Conservation (phyloP, 345 rosid genomes). For the Toxicodendron radicans region DNA sequence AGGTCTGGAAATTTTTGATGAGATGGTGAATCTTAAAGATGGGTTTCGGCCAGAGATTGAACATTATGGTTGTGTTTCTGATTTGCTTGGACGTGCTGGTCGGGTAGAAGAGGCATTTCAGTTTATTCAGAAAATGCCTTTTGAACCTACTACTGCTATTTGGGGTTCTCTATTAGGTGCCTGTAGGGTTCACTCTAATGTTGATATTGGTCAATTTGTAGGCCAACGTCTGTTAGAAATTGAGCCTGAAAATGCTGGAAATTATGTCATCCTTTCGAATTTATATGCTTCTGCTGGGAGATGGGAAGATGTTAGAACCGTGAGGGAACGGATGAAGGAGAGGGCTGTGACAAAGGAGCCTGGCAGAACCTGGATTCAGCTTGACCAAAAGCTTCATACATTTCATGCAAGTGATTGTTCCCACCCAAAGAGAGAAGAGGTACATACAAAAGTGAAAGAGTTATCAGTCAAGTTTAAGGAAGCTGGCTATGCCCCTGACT, state of each 20-base stretch:
- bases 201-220: slow-evolving; percentile 64
- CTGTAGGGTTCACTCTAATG: slow-evolving; percentile 73
- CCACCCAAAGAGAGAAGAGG: slow-evolving; percentile 79
- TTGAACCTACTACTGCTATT: slow-evolving; percentile 71
- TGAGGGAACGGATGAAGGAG: slow-evolving; percentile 66
- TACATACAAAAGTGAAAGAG: slow-evolving; percentile 51
- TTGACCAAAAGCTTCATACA: slow-evolving; percentile 64
- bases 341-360: slow-evolving; percentile 82
- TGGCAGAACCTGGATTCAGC: slow-evolving; percentile 85
- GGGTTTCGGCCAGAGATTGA: slow-evolving; percentile 56
- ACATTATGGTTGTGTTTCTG: slow-evolving; percentile 87
- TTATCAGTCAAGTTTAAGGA: slow-evolving; percentile 58
- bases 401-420: slow-evolving; percentile 77
- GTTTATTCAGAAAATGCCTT: slow-evolving; percentile 65
- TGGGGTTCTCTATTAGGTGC: slow-evolving; percentile 87
- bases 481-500: slow-evolving; percentile 78
- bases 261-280: slow-evolving; percentile 80
- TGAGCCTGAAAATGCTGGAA: slow-evolving; percentile 87
- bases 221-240: slow-evolving; percentile 58
- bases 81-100: slow-evolving; percentile 91
- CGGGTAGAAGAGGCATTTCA: slow-evolving; percentile 63
- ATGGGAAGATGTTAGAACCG: slow-evolving; percentile 73
- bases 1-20: slow-evolving; percentile 62
- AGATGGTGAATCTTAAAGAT: slow-evolving; percentile 46
- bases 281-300: slow-evolving; percentile 79